A percentile compares a stretch with the other conserved stretches of the same genome.
Evolutionary conservation across 2,329 filamentous ascomycete genomes (phyloP).

Genomic region (Penicillium nordicum): DNA sequence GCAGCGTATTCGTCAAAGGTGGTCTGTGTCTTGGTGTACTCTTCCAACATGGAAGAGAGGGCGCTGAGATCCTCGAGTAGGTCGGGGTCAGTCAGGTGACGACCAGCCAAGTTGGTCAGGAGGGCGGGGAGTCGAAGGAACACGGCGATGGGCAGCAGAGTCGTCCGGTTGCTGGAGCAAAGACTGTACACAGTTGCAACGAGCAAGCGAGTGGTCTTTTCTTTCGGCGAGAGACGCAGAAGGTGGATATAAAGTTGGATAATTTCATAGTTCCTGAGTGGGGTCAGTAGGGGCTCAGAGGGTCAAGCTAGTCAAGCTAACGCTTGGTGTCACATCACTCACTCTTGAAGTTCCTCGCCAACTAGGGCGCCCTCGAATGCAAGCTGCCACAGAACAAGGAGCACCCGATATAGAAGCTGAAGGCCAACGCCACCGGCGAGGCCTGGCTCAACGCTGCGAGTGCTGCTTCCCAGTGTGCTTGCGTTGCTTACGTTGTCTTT

Average conservation of each 20-base stretch:
- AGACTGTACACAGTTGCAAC: constrained; percentile 88
- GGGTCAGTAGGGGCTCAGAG: constrained; percentile 15
- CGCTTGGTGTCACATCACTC: constrained; percentile 11
- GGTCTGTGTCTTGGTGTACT: constrained; percentile 71
- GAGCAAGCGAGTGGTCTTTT: constrained; percentile 91
- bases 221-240: constrained; percentile 87
- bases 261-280: constrained; percentile 79
- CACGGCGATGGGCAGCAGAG: constrained; percentile 75
- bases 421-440: constrained; percentile 76
- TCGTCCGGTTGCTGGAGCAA: constrained; percentile 66
- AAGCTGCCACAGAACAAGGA: constrained; percentile 92
- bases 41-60: constrained; percentile 68
- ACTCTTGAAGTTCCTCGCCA: constrained; percentile 71
- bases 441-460: constrained; percentile 62
- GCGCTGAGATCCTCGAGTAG: constrained; percentile 48
- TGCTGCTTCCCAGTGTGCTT: constrained; percentile 56
- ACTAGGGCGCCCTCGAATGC: constrained; percentile 75
- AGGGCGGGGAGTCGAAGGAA: constrained; percentile 73
- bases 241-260: constrained; percentile 89
- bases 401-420: constrained; percentile 88
- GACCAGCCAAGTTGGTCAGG: constrained; percentile 55
- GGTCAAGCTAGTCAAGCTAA: not conserved
- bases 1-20: constrained; percentile 70
- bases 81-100: constrained; percentile 50
- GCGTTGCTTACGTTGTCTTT: constrained; percentile 67